phyloP scores from a whole-genome alignment of 208 protist species.

The Crithidia brevicula region DNA sequence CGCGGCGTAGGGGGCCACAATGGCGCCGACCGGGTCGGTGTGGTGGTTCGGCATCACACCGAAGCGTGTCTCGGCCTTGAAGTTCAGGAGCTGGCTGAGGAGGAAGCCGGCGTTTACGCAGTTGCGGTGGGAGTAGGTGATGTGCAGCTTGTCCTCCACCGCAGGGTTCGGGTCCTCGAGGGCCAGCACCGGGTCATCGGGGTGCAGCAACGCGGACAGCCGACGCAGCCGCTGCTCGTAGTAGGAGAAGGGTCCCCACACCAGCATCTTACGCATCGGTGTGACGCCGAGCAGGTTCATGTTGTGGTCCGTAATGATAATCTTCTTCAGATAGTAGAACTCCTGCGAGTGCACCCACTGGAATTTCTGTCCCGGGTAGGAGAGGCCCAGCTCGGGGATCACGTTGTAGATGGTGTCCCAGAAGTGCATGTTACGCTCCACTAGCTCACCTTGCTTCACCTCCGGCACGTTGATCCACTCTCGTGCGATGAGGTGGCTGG shows the following conservation, averaged over 20 bases:
- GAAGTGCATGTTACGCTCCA: slow-evolving; percentile 93
- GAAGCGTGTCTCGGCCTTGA: slow-evolving; percentile 90
- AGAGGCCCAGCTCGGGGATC: slow-evolving; percentile 91
- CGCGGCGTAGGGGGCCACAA: slow-evolving; percentile 87
- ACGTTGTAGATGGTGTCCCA: slow-evolving; percentile 94
- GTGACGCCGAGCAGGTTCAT: slow-evolving; percentile 91
- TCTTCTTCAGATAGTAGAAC: slow-evolving; percentile 93
- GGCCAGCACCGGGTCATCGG: slow-evolving; percentile 88
- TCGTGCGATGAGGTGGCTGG: slow-evolving; percentile 80
- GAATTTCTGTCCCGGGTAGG: slow-evolving; percentile 91
- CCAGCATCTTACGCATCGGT: slow-evolving; percentile 90
- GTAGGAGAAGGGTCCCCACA: slow-evolving; percentile 92
- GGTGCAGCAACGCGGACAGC: slow-evolving; percentile 87
- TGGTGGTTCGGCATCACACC: slow-evolving; percentile 91
- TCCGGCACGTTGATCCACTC: slow-evolving; percentile 92
- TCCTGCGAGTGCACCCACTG: slow-evolving; percentile 94
- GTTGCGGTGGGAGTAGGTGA: slow-evolving; percentile 89
- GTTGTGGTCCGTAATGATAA: slow-evolving; percentile 93
- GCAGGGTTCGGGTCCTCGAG: slow-evolving; percentile 85
- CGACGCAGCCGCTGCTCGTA: slow-evolving; percentile 92
- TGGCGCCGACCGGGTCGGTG: slow-evolving; percentile 82
- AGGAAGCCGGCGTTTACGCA: slow-evolving; percentile 91
- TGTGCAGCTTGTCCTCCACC: slow-evolving; percentile 87
- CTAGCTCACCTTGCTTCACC: slow-evolving; percentile 80
- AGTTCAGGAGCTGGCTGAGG: slow-evolving; percentile 78